Conservation (phyloP, 75 land plant species). For the Pseudotsuga menziesii region DNA sequence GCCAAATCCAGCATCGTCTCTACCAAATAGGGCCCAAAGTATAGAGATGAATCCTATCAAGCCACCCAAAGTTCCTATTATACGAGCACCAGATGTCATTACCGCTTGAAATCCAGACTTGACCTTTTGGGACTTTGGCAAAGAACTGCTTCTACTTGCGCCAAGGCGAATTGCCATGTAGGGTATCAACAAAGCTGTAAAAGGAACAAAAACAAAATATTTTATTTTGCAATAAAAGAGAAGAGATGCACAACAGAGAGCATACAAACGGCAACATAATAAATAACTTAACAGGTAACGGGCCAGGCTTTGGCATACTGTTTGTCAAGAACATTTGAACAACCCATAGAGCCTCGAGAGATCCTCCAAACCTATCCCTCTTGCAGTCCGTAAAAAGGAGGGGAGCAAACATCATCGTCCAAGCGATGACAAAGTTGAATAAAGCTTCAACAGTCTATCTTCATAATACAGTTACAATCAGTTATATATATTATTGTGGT, state of each 20-base stretch:
- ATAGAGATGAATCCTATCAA: constrained; percentile 52
- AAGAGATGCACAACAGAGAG: neutral
- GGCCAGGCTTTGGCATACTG: constrained; percentile 45
- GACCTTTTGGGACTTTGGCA: constrained; percentile 14
- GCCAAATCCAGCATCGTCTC: constrained; percentile 70
- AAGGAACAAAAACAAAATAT: neutral
- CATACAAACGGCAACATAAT: constrained; percentile 4
- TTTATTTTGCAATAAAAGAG: neutral
- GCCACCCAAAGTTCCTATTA: constrained; percentile 62
- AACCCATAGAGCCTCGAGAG: constrained; percentile 78
- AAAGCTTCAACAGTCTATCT: constrained; percentile 78
- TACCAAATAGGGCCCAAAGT: constrained; percentile 67
- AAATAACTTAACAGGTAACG: neutral
- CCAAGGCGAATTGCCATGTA: constrained; percentile 94
- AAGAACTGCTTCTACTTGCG: constrained; percentile 14
- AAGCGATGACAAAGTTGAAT: constrained; percentile 93
- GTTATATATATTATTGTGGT: too few relatives aligned
- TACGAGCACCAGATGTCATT: constrained; percentile 52
- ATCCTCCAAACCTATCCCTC: constrained; percentile 66
- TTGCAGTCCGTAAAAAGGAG: constrained; percentile 73
- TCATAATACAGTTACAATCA: neutral
- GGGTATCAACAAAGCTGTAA: constrained; percentile 80
- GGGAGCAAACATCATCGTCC: constrained; percentile 97
- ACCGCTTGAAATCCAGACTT: constrained; percentile 45
- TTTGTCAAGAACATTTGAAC: constrained; percentile 94